Evolutionary conservation across 352 stramenopile species (phyloP).

Genomic region (Phytophthora nicotianae): DNA sequence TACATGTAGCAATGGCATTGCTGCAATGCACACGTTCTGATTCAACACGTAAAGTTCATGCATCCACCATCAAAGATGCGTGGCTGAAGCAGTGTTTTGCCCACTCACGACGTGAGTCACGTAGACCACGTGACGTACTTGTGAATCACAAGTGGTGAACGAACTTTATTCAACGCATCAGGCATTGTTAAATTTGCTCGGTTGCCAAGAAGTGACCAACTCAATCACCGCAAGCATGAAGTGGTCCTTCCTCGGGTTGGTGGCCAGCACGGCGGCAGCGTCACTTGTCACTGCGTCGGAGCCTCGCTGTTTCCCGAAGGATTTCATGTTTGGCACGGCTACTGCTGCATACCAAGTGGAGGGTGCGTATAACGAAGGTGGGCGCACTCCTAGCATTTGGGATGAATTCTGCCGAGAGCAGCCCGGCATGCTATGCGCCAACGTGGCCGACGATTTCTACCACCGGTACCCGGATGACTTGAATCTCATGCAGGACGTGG

Average conservation of each 20-base stretch:
- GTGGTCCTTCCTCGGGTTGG: constrained; percentile 14
- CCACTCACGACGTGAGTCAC: too few species aligned
- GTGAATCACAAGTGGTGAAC: too few species aligned
- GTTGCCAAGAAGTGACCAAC: background rate
- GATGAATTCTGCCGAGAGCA: constrained; percentile 86
- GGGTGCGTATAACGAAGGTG: constrained; percentile 76
- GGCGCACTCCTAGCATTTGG: constrained; percentile 88
- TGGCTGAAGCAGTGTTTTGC: constrained; percentile 12
- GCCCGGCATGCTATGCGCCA: constrained; percentile 71
- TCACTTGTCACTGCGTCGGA: constrained; percentile 6
- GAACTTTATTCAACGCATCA: too few species aligned
- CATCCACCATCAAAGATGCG: constrained; percentile 25
- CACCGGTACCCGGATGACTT: constrained; percentile 92
- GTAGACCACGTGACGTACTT: too few species aligned
- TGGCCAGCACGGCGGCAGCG: constrained; percentile 2
- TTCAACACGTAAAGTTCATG: constrained; percentile 15
- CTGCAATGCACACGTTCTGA: background rate
- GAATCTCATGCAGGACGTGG: constrained; percentile 89
- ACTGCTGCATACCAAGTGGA: constrained; percentile 93
- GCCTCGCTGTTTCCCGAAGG: constrained; percentile 43
- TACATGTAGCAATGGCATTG: too few species aligned
- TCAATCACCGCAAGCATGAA: constrained; percentile 13
- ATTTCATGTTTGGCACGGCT: constrained; percentile 83
- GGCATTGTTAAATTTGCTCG: constrained; percentile 12
- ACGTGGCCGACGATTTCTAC: constrained; percentile 93